A percentile compares a stretch with the other conserved stretches of the same genome.
phyloP scores from a whole-genome alignment of 2,329 filamentous ascomycete species.

The Calonectria pseudoturangicola region DNA sequence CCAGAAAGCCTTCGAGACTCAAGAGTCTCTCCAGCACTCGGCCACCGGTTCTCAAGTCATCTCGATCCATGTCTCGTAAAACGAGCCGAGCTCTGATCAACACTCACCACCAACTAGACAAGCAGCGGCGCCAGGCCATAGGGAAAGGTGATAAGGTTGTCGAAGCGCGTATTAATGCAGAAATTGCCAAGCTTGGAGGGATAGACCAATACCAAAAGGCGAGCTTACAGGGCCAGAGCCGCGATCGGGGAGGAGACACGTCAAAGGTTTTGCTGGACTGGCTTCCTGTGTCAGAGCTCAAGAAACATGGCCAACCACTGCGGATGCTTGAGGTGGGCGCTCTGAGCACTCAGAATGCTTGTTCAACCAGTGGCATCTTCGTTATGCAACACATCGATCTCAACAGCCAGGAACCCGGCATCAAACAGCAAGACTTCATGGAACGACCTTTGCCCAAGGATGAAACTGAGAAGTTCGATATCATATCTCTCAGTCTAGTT shows the following conservation, averaged over 20 bases:
- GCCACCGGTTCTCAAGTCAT: slow-evolving; percentile 72
- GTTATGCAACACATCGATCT: slow-evolving; percentile 90
- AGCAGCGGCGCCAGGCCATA: slow-evolving; percentile 74
- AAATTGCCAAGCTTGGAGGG: slow-evolving; percentile 76
- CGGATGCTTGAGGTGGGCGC: slow-evolving; percentile 92
- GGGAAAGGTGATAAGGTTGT: slow-evolving; percentile 69
- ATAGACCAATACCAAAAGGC: slow-evolving; percentile 79
- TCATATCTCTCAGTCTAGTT: slow-evolving; percentile 93
- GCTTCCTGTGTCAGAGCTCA: slow-evolving; percentile 64
- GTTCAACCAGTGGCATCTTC: slow-evolving; percentile 82
- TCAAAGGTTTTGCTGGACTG: slow-evolving; percentile 79
- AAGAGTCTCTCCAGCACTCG: slow-evolving; percentile 71
- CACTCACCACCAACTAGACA: slow-evolving; percentile 79
- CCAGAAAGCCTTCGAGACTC: slow-evolving; percentile 65
- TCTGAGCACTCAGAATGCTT: slow-evolving; percentile 88
- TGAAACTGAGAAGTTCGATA: slow-evolving; percentile 82
- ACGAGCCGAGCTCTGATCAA: slow-evolving; percentile 80
- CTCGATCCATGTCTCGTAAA: slow-evolving; percentile 77
- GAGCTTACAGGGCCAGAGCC: slow-evolving; percentile 80
- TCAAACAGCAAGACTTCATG: slow-evolving; percentile 96
- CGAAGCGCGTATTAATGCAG: slow-evolving; percentile 68
- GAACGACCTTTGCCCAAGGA: slow-evolving; percentile 81
- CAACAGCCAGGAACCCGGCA: slow-evolving; percentile 88
- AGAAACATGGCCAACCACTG: slow-evolving; percentile 59
- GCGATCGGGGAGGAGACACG: slow-evolving; percentile 80